phyloP scores from a whole-genome alignment of 1,139 yeast species.

The Blastobotrys malaysiensis region DNA sequence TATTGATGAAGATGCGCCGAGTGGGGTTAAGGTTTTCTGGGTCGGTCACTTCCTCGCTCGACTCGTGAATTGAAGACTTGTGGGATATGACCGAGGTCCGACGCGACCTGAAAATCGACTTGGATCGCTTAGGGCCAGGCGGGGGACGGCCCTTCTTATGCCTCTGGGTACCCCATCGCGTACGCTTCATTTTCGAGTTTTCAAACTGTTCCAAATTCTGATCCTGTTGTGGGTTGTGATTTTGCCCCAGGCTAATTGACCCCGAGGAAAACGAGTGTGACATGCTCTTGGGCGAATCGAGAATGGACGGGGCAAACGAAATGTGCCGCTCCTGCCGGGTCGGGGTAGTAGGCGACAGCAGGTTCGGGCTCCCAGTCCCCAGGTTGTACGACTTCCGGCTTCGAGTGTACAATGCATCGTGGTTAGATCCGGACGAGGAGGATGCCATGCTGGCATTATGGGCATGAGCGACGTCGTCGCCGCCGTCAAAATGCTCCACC shows the following conservation, averaged over 20 bases:
- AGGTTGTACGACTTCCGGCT: not conserved
- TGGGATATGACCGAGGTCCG: slow-evolving; percentile 9
- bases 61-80: not conserved
- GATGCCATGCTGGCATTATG: not conserved
- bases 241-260: not conserved
- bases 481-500: not conserved
- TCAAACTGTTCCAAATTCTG: slow-evolving; percentile 14
- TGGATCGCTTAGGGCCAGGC: slow-evolving; percentile 25
- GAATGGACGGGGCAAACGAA: slow-evolving; percentile 13
- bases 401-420: not conserved
- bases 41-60: not conserved
- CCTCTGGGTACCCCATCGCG: slow-evolving; percentile 89
- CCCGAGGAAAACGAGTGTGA: not conserved
- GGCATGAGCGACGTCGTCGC: not conserved
- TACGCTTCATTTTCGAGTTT: slow-evolving; percentile 52
- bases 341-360: not conserved
- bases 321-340: slow-evolving; percentile 13
- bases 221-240: not conserved
- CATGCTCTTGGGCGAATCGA: slow-evolving; percentile 4
- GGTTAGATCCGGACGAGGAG: not conserved
- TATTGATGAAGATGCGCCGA: slow-evolving; percentile 46
- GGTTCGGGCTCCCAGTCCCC: not conserved
- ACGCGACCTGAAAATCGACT: slow-evolving; percentile 22
- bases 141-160: slow-evolving; percentile 65
- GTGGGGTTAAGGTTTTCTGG: not conserved